Percentiles rank a stretch among this genome's conserved stretches.
Conservation (phyloP, 2,329 filamentous ascomycete species). For the Hymenoscyphus occultus region DNA sequence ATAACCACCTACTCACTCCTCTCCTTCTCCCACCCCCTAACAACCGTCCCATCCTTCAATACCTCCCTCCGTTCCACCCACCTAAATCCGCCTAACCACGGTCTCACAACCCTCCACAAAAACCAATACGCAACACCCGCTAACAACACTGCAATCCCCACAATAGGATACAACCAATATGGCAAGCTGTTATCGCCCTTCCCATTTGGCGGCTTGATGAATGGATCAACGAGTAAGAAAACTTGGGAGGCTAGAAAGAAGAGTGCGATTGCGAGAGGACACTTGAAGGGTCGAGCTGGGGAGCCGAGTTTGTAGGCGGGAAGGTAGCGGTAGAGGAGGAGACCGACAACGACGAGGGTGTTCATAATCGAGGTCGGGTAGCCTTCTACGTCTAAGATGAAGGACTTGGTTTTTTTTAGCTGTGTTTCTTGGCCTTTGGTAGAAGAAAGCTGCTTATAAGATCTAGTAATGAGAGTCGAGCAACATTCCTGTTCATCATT, state of each 20-base stretch:
- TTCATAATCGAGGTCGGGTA: constrained; percentile 37
- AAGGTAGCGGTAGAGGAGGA: constrained; percentile 34
- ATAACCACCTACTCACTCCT: constrained; percentile 7
- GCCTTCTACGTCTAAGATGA: constrained; percentile 39
- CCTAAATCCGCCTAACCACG: constrained; percentile 21
- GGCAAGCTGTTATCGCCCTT: constrained; percentile 42
- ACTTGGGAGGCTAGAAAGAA: constrained; percentile 41
- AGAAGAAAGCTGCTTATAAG: not conserved
- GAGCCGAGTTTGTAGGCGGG: constrained; percentile 23
- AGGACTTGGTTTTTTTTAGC: constrained; percentile 24
- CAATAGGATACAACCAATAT: constrained; percentile 44
- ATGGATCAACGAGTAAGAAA: constrained; percentile 43
- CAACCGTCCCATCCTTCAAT: constrained; percentile 31
- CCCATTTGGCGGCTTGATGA: constrained; percentile 41
- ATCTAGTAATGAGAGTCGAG: too few relatives aligned
- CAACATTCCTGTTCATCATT: too few relatives aligned
- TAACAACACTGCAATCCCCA: constrained; percentile 41
- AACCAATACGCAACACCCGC: constrained; percentile 39
- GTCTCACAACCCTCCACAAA: constrained; percentile 30
- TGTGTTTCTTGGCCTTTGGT: too few relatives aligned
- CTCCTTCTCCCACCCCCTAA: constrained; percentile 28
- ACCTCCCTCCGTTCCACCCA: constrained; percentile 23
- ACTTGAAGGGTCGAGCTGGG: constrained; percentile 40
- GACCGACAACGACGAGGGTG: constrained; percentile 36
- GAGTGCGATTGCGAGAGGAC: constrained; percentile 37